Conservation (phyloP, 768 basidiomycete species). For the Gloeopeniophorella convolvens region DNA sequence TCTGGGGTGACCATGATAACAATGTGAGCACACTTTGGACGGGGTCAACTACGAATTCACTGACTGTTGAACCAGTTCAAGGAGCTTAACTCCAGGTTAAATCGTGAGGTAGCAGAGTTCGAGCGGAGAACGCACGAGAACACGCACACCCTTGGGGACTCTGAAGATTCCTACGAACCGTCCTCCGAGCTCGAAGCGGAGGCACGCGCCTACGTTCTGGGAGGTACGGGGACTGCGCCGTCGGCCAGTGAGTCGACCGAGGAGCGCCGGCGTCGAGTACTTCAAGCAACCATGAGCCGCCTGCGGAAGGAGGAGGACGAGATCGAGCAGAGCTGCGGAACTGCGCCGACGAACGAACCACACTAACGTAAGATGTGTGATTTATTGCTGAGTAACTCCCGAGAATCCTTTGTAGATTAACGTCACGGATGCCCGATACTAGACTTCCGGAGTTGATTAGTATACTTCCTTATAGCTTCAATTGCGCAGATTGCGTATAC, state of each 20-base stretch:
- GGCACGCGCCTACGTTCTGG: slow-evolving; percentile 46
- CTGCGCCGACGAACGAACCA: slow-evolving; percentile 24
- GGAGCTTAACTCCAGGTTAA: slow-evolving; percentile 64
- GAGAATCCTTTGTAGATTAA: too few relatives aligned
- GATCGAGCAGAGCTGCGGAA: slow-evolving; percentile 66
- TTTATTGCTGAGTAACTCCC: too few relatives aligned
- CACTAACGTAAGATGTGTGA: not conserved
- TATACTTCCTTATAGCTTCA: too few relatives aligned
- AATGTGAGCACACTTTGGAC: slow-evolving; percentile 42
- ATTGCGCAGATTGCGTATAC: too few relatives aligned
- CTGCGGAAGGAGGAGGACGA: slow-evolving; percentile 63
- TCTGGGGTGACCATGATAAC: slow-evolving; percentile 66
- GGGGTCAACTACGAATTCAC: not conserved
- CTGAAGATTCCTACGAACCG: slow-evolving; percentile 39
- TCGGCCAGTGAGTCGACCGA: slow-evolving; percentile 40
- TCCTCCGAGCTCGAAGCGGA: slow-evolving; percentile 52
- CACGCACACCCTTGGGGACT: slow-evolving; percentile 44
- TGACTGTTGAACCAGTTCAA: slow-evolving; percentile 49
- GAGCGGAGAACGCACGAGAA: slow-evolving; percentile 48
- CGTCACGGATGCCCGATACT: too few relatives aligned
- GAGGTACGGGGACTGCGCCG: slow-evolving; percentile 24
- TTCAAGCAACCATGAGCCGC: slow-evolving; percentile 58
- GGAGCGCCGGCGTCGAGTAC: slow-evolving; percentile 47
- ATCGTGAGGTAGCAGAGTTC: slow-evolving; percentile 64
- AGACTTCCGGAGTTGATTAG: not conserved